These are phyloP conservation scores for Arthroderma sp. DNA, from an alignment of 2,329 filamentous ascomycete genomes.

Conservation along the genomic window DNA sequence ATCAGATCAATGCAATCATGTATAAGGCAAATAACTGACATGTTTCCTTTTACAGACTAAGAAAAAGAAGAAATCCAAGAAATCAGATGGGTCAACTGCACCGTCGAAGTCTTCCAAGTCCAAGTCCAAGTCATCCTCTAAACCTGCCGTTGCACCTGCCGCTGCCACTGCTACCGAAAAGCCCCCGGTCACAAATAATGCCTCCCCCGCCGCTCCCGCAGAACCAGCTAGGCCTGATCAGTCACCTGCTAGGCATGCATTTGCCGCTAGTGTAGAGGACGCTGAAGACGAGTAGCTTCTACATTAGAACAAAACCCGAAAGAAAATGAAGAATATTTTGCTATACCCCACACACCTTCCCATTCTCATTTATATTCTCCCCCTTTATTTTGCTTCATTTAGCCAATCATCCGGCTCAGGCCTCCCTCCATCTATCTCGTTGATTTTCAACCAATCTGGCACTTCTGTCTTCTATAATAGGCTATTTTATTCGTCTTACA, in stretches of 20 bases:
- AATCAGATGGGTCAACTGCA: constrained; percentile 10
- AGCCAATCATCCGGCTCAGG: background rate
- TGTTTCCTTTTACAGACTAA: constrained; percentile 25
- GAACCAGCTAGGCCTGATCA: constrained; percentile 26
- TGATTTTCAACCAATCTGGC: background rate
- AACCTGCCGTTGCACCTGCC: background rate
- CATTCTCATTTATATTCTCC: background rate
- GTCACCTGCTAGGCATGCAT: constrained; percentile 27
- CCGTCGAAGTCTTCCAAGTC: constrained; percentile 8
- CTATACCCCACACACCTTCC: background rate
- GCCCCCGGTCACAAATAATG: background rate
- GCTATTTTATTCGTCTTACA: background rate
- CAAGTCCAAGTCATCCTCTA: background rate
- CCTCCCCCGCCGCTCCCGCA: constrained; percentile 23
- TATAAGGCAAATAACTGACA: constrained; percentile 8
- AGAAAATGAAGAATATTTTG: background rate
- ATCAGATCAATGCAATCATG: no score
- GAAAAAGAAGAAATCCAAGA: constrained; percentile 30
- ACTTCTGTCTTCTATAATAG: background rate
- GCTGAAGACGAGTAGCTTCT: constrained; percentile 27
- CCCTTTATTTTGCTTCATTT: background rate
- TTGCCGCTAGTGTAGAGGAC: constrained; percentile 37
- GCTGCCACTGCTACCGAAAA: background rate
- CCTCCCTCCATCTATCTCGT: background rate
- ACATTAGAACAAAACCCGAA: background rate